These are phyloP conservation scores for Thielaviopsis punctulata DNA, from an alignment of 2,329 filamentous ascomycete genomes.

Conservation along the genomic window DNA sequence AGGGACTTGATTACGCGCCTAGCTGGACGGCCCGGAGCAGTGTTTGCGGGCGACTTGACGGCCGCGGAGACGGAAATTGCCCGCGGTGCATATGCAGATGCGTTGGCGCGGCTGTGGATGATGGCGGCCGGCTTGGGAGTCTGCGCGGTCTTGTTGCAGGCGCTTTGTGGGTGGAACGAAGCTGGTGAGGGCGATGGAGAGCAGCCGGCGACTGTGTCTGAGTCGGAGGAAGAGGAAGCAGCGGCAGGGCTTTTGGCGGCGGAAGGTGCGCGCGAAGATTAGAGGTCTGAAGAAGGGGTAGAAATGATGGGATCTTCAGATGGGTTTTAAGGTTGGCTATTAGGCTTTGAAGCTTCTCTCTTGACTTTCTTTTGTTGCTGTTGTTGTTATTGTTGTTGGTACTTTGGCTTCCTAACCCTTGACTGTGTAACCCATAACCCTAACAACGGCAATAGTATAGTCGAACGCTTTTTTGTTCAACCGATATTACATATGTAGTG, in stretches of 20 bases:
- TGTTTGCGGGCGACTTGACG: slow-evolving; percentile 26
- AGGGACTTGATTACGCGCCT: slow-evolving; percentile 27
- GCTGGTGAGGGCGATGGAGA: slow-evolving; percentile 25
- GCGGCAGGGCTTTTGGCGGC: slow-evolving; percentile 16
- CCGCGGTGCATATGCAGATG: slow-evolving; percentile 28
- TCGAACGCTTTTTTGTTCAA: too few relatives aligned
- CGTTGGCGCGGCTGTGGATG: slow-evolving; percentile 29
- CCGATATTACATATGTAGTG: too few relatives aligned
- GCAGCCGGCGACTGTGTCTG: neutral
- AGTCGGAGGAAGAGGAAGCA: slow-evolving; percentile 19
- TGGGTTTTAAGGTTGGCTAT: too few relatives aligned
- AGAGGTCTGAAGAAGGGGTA: neutral
- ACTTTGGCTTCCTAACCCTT: too few relatives aligned
- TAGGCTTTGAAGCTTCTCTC: too few relatives aligned
- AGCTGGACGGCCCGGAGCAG: slow-evolving; percentile 33
- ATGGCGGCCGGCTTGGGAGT: slow-evolving; percentile 28
- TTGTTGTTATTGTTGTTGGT: too few relatives aligned
- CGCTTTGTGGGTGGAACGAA: slow-evolving; percentile 36
- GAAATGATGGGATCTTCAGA: too few relatives aligned
- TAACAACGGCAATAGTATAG: too few relatives aligned
- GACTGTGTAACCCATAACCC: too few relatives aligned
- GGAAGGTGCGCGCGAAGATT: slow-evolving; percentile 20
- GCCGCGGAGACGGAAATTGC: slow-evolving; percentile 28
- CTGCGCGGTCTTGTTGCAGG: slow-evolving; percentile 29
- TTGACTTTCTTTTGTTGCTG: too few relatives aligned